phyloP scores from a whole-genome alignment of 2,329 filamentous ascomycete genomes.

The Pseudofabraea citricarpa region DNA sequence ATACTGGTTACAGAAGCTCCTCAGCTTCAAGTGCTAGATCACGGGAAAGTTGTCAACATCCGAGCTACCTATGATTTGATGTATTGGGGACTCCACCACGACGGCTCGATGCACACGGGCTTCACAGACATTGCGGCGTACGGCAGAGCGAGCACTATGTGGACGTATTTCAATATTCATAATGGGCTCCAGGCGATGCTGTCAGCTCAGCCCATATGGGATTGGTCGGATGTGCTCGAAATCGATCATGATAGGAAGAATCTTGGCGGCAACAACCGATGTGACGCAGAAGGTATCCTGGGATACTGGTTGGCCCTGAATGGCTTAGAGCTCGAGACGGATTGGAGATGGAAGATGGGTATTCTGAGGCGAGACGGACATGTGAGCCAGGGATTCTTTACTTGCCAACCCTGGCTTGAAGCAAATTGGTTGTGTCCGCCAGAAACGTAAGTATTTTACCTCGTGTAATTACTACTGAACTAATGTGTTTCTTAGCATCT shows the following conservation, averaged over 20 bases:
- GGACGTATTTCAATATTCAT: conserved; percentile 2
- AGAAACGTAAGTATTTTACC: background rate
- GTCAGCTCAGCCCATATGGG: background rate
- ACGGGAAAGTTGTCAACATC: background rate
- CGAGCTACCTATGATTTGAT: background rate
- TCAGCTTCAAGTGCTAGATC: background rate
- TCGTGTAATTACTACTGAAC: background rate
- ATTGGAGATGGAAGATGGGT: background rate
- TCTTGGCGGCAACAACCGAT: background rate
- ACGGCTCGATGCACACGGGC: background rate
- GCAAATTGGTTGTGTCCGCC: background rate
- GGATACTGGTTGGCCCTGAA: conserved; percentile 1
- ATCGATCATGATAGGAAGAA: background rate
- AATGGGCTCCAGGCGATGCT: background rate
- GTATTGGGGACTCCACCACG: conserved; percentile 1
- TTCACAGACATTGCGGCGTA: background rate
- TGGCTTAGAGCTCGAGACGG: background rate
- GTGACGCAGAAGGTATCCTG: background rate
- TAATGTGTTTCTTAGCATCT: background rate
- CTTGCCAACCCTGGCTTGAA: background rate
- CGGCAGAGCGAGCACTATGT: conserved; percentile 1
- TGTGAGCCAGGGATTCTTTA: background rate
- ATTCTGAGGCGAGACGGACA: background rate
- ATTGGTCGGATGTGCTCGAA: background rate
- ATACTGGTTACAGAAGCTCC: background rate